Evolutionary conservation across 2,329 filamentous ascomycete genomes (phyloP).

Genomic region (Venturia effusa): DNA sequence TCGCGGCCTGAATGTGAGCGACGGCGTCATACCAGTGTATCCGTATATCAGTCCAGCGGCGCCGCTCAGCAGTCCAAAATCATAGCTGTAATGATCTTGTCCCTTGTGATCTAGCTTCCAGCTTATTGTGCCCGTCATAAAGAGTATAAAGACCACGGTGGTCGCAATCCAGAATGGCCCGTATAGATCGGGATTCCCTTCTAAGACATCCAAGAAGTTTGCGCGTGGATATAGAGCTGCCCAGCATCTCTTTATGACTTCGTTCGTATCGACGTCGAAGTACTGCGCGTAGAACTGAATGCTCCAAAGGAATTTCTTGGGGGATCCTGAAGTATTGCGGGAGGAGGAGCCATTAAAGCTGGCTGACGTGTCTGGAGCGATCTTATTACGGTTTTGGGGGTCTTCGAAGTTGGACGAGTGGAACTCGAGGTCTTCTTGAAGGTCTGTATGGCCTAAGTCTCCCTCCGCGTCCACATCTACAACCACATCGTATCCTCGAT

Average conservation of each 20-base stretch:
- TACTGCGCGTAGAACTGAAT: slow-evolving; percentile 93
- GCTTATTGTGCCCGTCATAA: slow-evolving; percentile 88
- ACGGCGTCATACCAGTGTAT: slow-evolving; percentile 50
- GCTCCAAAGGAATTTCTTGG: slow-evolving; percentile 84
- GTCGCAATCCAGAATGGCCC: slow-evolving; percentile 98
- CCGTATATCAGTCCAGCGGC: slow-evolving; percentile 91
- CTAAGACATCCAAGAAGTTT: slow-evolving; percentile 94
- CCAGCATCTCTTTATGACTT: slow-evolving; percentile 77
- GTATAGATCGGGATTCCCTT: slow-evolving; percentile 94
- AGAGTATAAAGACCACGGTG: slow-evolving; percentile 90
- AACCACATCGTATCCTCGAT: slow-evolving; percentile 91
- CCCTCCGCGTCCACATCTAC: slow-evolving; percentile 97
- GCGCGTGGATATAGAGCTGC: slow-evolving; percentile 81
- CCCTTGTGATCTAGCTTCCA: slow-evolving; percentile 67
- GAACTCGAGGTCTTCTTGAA: slow-evolving; percentile 98
- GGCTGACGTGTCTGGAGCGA: slow-evolving; percentile 28
- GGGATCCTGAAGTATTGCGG: slow-evolving; percentile 10
- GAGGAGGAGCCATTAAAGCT: slow-evolving; percentile 21
- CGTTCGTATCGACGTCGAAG: slow-evolving; percentile 94
- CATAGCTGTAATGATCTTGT: slow-evolving; percentile 70
- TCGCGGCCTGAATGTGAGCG: not conserved
- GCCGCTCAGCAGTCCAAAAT: slow-evolving; percentile 82
- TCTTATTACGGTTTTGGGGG: slow-evolving; percentile 39
- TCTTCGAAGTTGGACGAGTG: slow-evolving; percentile 77
- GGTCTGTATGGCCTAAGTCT: slow-evolving; percentile 93